Conservation (phyloP, 306 rosid genomes). For the Malus fusca region DNA sequence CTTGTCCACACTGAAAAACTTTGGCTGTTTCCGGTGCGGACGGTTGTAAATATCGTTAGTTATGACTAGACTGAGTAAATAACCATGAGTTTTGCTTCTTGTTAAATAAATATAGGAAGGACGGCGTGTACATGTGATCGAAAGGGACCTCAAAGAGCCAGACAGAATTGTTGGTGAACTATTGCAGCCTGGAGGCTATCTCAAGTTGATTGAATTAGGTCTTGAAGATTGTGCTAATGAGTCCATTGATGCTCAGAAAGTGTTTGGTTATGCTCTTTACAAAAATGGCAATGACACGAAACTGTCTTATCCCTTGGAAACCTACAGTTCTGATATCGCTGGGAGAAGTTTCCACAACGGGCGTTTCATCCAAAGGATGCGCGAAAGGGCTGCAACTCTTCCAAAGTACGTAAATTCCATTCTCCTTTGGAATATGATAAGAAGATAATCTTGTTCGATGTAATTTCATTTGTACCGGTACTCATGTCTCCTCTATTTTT, state of each 20-base stretch:
- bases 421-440: not conserved
- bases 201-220: conserved; percentile 58
- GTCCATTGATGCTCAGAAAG: conserved; percentile 63
- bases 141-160: conserved; percentile 73
- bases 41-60: too few species aligned
- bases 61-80: too few species aligned
- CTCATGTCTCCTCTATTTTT: not conserved
- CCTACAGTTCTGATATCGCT: conserved; percentile 31
- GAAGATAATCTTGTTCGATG: not conserved
- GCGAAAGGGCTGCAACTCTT: conserved; percentile 59
- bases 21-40: too few species aligned
- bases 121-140: conserved; percentile 56
- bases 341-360: conserved; percentile 86
- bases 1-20: too few species aligned
- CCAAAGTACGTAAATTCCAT: conserved; percentile 36
- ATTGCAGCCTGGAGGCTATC: conserved; percentile 84
- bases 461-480: not conserved
- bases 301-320: conserved; percentile 57
- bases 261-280: conserved; percentile 73
- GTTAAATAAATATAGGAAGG: conserved; percentile 45
- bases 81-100: not conserved
- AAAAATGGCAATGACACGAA: conserved; percentile 51
- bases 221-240: conserved; percentile 62
- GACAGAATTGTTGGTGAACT: conserved; percentile 81
- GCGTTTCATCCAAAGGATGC: conserved; percentile 69